A percentile compares a stretch with the other conserved stretches of the same genome.
Evolutionary conservation across 352 stramenopile species (phyloP).

Genomic region (Blastocystis hominis): DNA sequence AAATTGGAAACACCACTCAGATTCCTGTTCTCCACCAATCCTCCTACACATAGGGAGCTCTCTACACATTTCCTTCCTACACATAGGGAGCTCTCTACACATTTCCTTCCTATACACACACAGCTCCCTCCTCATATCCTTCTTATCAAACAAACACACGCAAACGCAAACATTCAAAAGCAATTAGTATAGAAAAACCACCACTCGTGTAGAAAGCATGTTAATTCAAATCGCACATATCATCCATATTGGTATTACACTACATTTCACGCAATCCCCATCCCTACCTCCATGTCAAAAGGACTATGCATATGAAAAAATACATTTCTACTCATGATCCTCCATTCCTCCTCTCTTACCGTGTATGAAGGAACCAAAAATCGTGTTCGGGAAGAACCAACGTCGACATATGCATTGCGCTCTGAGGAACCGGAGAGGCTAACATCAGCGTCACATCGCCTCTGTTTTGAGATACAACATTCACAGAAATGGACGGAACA

Average conservation of each 20-base stretch:
- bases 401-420: not conserved
- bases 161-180: not conserved
- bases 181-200: not conserved
- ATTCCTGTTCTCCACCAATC: too few species aligned
- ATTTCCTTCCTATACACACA: too few species aligned
- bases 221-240: not conserved
- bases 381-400: not conserved
- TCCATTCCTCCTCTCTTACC: not conserved
- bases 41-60: too few species aligned
- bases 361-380: not conserved
- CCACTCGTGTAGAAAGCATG: not conserved
- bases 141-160: not conserved
- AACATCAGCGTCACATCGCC: not conserved
- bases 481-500: not conserved
- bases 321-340: not conserved
- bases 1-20: too few species aligned
- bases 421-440: not conserved
- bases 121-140: not conserved
- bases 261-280: not conserved
- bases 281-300: conserved; percentile 18
- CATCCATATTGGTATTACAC: conserved; percentile 43
- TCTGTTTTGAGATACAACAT: not conserved
- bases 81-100: too few species aligned
- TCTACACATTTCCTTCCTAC: too few species aligned
- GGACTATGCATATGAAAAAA: not conserved